These are phyloP conservation scores for Neobulgaria alba DNA, from an alignment of 2,329 filamentous ascomycete species.

Conservation along the genomic window DNA sequence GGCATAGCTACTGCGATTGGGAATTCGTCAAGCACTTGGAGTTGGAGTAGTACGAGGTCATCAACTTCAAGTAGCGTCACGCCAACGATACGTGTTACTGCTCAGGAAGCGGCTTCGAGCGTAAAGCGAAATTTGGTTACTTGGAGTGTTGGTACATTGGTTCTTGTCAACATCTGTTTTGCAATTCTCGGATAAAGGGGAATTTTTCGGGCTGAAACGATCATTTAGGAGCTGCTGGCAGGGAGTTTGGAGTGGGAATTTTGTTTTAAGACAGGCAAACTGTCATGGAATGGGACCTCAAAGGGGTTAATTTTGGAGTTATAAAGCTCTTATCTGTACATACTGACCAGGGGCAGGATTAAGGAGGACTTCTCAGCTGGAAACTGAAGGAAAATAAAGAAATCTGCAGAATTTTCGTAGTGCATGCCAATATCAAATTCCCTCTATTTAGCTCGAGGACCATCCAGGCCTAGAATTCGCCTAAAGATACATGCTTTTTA, in stretches of 20 bases:
- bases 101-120: background rate
- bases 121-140: background rate
- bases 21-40: background rate
- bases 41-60: background rate
- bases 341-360: too few species aligned
- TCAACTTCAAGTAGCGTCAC: background rate
- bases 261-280: too few species aligned
- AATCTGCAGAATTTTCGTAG: too few species aligned
- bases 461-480: too few species aligned
- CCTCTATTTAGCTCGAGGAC: too few species aligned
- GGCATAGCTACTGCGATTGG: background rate
- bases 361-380: too few species aligned
- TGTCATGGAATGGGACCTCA: too few species aligned
- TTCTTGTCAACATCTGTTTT: background rate
- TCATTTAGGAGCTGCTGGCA: background rate
- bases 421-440: too few species aligned
- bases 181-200: background rate
- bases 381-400: too few species aligned
- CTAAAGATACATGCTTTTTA: too few species aligned
- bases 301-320: too few species aligned
- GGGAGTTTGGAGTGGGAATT: background rate
- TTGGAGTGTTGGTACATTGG: background rate
- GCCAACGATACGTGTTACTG: background rate
- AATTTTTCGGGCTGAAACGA: background rate
- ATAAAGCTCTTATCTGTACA: too few species aligned